Percentiles rank a stretch among this genome's conserved stretches.
Conservation (phyloP, 139 green algal genomes). For the Yamagishiella unicocca region DNA sequence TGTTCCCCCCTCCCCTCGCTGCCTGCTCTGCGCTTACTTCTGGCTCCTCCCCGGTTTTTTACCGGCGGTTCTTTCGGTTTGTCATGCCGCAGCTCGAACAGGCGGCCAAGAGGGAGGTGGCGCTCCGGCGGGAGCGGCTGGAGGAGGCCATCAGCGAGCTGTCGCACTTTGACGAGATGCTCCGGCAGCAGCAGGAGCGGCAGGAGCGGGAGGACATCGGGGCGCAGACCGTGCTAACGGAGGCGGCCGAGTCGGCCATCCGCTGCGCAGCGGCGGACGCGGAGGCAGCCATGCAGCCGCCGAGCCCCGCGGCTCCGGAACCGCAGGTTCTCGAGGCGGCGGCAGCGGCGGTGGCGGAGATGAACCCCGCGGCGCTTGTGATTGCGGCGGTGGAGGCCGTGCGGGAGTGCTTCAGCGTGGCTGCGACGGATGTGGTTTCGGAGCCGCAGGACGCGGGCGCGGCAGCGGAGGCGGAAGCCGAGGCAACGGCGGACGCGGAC, state of each 20-base stretch:
- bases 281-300: too few relatives aligned
- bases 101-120: not conserved
- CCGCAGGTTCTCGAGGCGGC: too few relatives aligned
- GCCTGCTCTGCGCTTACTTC: too few relatives aligned
- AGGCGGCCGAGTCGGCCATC: not conserved
- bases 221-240: not conserved
- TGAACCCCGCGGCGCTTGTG: not conserved
- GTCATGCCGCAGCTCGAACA: constrained; percentile 30
- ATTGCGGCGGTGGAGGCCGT: not conserved
- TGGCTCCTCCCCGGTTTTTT: too few relatives aligned
- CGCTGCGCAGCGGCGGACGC: not conserved
- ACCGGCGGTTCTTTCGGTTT: too few relatives aligned
- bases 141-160: constrained; percentile 30
- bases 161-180: constrained; percentile 4
- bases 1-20: too few relatives aligned
- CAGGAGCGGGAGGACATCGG: not conserved
- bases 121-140: not conserved
- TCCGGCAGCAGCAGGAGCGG: not conserved
- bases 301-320: not conserved
- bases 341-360: not conserved
- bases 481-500: not conserved
- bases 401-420: not conserved
- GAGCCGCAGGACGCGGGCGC: not conserved
- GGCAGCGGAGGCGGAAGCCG: not conserved
- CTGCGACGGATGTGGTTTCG: not conserved